Percentiles rank a stretch among this genome's conserved stretches.
These are phyloP conservation scores for Podospora sp. DNA, from an alignment of 495 filamentous ascomycete species.

Conservation along the genomic window DNA sequence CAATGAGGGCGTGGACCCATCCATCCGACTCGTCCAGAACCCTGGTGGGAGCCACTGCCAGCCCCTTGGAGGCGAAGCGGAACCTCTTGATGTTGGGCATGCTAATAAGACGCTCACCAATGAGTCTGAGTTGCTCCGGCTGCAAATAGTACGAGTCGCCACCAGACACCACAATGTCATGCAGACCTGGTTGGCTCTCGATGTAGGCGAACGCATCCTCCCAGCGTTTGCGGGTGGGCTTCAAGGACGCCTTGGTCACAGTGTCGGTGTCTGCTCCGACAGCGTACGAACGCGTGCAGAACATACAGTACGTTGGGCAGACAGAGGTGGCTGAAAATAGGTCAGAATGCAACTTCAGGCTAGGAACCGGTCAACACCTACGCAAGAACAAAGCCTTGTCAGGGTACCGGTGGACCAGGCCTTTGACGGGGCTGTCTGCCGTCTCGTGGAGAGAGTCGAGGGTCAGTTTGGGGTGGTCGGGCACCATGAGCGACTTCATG, in stretches of 20 bases:
- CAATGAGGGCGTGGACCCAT: slow-evolving; percentile 57
- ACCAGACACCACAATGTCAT: slow-evolving; percentile 61
- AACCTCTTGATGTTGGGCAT: slow-evolving; percentile 53
- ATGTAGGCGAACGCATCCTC: slow-evolving; percentile 55
- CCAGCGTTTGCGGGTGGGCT: slow-evolving; percentile 46
- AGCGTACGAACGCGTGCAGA: slow-evolving; percentile 61
- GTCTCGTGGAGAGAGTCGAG: slow-evolving; percentile 54
- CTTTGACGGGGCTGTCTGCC: slow-evolving; percentile 49
- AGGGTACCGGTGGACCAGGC: slow-evolving; percentile 60
- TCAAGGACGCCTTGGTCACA: slow-evolving; percentile 51
- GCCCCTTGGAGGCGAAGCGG: slow-evolving; percentile 60
- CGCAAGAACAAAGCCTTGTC: slow-evolving; percentile 63
- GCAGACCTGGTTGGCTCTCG: slow-evolving; percentile 45
- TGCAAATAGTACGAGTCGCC: slow-evolving; percentile 58
- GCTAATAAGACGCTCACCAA: slow-evolving; percentile 43
- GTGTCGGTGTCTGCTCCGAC: slow-evolving; percentile 55
- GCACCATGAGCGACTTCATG: slow-evolving; percentile 48
- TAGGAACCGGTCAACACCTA: slow-evolving; percentile 32
- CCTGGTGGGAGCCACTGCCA: slow-evolving; percentile 55
- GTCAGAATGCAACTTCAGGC: neutral
- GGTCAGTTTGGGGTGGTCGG: slow-evolving; percentile 49
- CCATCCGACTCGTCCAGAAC: slow-evolving; percentile 52
- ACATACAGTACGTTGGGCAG: slow-evolving; percentile 62
- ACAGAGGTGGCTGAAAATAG: slow-evolving; percentile 48
- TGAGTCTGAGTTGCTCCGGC: slow-evolving; percentile 37